phyloP scores from a whole-genome alignment of 2,329 filamentous ascomycete genomes.

The Trichoderma gracile region DNA sequence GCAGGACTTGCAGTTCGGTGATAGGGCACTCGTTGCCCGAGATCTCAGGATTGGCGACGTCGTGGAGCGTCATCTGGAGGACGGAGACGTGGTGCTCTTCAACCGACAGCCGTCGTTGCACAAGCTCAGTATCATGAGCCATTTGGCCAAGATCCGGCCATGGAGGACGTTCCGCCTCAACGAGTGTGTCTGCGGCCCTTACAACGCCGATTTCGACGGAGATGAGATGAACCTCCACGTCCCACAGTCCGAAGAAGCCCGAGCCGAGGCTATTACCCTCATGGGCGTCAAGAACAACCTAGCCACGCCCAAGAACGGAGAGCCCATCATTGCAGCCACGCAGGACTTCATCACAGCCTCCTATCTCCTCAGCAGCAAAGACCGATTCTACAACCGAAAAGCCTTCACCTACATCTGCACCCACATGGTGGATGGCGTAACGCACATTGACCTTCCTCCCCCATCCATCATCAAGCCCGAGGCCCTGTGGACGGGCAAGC shows the following conservation, averaged over 20 bases:
- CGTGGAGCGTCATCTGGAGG: conserved; percentile 91
- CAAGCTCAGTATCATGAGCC: conserved; percentile 97
- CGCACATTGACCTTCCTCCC: conserved; percentile 79
- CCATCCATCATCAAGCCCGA: conserved; percentile 85
- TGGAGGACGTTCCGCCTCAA: conserved; percentile 97
- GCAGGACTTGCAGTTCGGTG: conserved; percentile 73
- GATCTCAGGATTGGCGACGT: conserved; percentile 79
- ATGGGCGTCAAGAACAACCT: conserved; percentile 99
- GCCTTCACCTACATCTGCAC: conserved; percentile 87
- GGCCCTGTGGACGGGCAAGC: conserved; percentile 93
- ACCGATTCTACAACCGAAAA: conserved; percentile 86
- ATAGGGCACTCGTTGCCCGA: conserved; percentile 69
- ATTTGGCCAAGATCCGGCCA: conserved; percentile 88
- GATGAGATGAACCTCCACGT: conserved; percentile 99
- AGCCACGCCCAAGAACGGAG: conserved; percentile 93
- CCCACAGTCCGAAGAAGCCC: conserved; percentile 93
- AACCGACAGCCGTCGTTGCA: conserved; percentile 97
- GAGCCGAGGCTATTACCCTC: conserved; percentile 89
- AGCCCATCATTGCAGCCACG: conserved; percentile 97
- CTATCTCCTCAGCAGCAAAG: conserved; percentile 87
- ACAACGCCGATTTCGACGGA: conserved; percentile 98
- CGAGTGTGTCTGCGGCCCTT: conserved; percentile 96
- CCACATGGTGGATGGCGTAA: conserved; percentile 85
- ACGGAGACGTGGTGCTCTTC: conserved; percentile 94
- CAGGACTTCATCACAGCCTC: conserved; percentile 98